Conservation (phyloP, 2,329 filamentous ascomycete genomes). For the Fusarium fracticaudum region DNA sequence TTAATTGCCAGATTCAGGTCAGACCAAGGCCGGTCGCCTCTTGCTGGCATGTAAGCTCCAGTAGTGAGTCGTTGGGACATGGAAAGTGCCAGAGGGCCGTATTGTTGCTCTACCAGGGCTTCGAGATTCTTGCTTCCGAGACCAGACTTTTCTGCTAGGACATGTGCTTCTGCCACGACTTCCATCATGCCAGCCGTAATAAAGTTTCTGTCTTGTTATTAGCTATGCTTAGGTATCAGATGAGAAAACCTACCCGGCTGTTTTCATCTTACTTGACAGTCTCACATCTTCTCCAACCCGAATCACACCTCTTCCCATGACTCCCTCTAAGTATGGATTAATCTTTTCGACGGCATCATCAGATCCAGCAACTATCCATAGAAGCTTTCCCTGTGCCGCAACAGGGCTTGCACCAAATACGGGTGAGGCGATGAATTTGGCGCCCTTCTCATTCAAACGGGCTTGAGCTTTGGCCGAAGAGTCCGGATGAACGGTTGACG, state of each 20-base stretch:
- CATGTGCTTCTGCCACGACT: conserved; percentile 59
- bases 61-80: conserved; percentile 52
- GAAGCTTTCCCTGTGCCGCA: conserved; percentile 56
- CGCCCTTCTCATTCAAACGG: conserved; percentile 44
- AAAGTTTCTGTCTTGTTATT: conserved; percentile 51
- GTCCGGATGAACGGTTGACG: conserved; percentile 60
- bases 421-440: conserved; percentile 55
- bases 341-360: conserved; percentile 47
- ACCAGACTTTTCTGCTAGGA: conserved; percentile 57
- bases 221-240: not conserved
- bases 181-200: conserved; percentile 61
- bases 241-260: conserved; percentile 49
- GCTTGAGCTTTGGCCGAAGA: conserved; percentile 47
- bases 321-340: conserved; percentile 52
- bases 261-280: conserved; percentile 59
- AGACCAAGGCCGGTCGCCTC: conserved; percentile 54
- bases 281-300: conserved; percentile 54
- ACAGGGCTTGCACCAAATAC: conserved; percentile 62
- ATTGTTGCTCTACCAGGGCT: conserved; percentile 53
- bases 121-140: conserved; percentile 54
- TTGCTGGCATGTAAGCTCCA: conserved; percentile 50
- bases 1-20: conserved; percentile 61
- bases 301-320: conserved; percentile 55
- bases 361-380: conserved; percentile 58
- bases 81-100: conserved; percentile 49